Evolutionary conservation across 1,284 basidiomycete species (phyloP), one percentile per base, ranked within the genome.

Genomic region (Lentinus polychrous): DNA sequence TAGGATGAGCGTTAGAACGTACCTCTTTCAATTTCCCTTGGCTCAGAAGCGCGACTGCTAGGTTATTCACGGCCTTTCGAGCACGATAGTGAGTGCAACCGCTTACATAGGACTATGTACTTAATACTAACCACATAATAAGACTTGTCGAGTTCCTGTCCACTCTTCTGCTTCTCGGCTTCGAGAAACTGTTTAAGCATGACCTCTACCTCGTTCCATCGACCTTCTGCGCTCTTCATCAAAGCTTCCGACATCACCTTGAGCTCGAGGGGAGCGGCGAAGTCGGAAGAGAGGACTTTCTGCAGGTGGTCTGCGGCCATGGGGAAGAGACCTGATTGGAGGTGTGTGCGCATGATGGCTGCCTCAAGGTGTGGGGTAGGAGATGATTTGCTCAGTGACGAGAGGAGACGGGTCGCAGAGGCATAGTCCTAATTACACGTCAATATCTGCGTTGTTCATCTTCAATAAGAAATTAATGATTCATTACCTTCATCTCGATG

Each of bases 11-110:
- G 33, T 8, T 7, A 20, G n/a, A 12, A 36, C 39, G n/a, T 18
- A 81, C 85, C 70, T 90, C 82, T 59, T 78, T 79, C 31, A 91
- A 56, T 53, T 75, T 78, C 3, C 88, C 88, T 55, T 82, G 78
- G 49, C 75, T 76, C 43, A 91, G 66, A 22, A 86, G 62, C 8
- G 80, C 74, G 33, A 91, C 88, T 0, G 83, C 75, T 8, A 89
- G 68, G 57, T 91, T 86, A 61, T 90, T 91, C 24, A 80, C 72
- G n/a, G 86, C 84, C 86, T 88, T 18, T 15, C 6, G 18, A 18
- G 20, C 23, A 38, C 32, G 22, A 14, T 17, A 44, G n/a, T 23
- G 20, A 15, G 23, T 22, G 18, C n/a, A n/a, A 31, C 24, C 12
- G 2, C 4, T 5, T 27, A 27, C 10, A 22, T 39, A 18, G 31